phyloP scores from a whole-genome alignment of 306 rosid species.

The Vigna mungo region DNA sequence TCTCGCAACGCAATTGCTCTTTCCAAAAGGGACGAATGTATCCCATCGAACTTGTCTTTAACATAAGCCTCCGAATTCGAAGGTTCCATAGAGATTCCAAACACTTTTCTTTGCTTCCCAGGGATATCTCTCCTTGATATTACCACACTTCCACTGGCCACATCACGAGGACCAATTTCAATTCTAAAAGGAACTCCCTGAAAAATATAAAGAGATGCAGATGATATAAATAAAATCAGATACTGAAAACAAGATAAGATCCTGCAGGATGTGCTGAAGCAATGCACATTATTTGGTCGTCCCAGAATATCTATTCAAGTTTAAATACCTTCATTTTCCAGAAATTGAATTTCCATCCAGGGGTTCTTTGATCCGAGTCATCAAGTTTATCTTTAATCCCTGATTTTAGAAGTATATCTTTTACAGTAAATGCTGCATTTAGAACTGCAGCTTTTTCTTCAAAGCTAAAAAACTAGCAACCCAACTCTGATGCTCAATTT shows the following conservation, averaged over 20 bases:
- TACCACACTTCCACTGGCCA: conserved; percentile 83
- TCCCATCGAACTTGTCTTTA: conserved; percentile 82
- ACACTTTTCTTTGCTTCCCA: conserved; percentile 93
- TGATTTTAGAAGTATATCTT: conserved; percentile 61
- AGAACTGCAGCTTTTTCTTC: conserved; percentile 71
- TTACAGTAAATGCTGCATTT: conserved; percentile 72
- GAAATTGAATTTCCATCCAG: conserved; percentile 99
- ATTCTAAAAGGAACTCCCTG: conserved; percentile 98
- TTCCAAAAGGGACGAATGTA: conserved; percentile 77
- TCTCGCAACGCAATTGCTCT: conserved; percentile 84
- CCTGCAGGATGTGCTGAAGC: conserved; percentile 27
- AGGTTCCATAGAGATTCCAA: conserved; percentile 93
- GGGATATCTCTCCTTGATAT: conserved; percentile 94
- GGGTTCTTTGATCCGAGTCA: conserved; percentile 88
- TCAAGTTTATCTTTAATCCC: conserved; percentile 85
- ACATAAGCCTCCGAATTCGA: conserved; percentile 71
- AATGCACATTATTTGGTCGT: conserved; percentile 11
- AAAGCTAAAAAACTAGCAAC: not conserved
- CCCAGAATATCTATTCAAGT: conserved; percentile 22
- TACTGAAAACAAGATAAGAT: conserved; percentile 5
- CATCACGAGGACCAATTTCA: conserved; percentile 97
- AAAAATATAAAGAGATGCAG: conserved; percentile 37
- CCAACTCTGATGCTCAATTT: conserved; percentile 13
- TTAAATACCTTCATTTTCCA: conserved; percentile 96
- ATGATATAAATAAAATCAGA: conserved; percentile 25